phyloP scores from a whole-genome alignment of 1,139 yeast species.

The Groenewaldozyma auringiensis region DNA sequence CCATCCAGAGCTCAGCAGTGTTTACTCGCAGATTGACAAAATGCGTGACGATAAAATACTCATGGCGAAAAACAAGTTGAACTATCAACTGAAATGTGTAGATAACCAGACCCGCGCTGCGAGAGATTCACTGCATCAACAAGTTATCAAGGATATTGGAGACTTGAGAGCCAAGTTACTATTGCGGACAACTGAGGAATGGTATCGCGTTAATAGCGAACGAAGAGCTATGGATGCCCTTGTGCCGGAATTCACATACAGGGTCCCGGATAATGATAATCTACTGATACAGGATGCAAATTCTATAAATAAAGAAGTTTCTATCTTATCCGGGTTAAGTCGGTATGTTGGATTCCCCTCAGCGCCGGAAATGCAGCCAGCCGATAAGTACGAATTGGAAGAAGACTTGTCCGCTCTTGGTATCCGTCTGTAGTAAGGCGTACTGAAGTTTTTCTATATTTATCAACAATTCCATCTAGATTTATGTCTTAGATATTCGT shows the following conservation, averaged over 20 bases:
- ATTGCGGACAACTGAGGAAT: conserved; percentile 67
- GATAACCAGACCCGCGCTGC: conserved; percentile 74
- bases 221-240: conserved; percentile 75
- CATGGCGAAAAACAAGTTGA: conserved; percentile 59
- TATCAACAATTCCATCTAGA: neutral
- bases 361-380: conserved; percentile 45
- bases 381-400: conserved; percentile 31
- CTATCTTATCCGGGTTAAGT: conserved; percentile 49
- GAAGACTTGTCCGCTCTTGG: conserved; percentile 27
- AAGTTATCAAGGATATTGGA: conserved; percentile 59
- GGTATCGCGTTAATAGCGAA: conserved; percentile 92
- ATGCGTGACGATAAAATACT: conserved; percentile 62
- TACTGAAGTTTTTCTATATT: neutral
- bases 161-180: conserved; percentile 63
- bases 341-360: conserved; percentile 58
- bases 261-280: conserved; percentile 26
- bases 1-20: conserved; percentile 71
- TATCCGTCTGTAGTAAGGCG: conserved; percentile 8
- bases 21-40: conserved; percentile 63
- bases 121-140: conserved; percentile 78
- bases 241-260: conserved; percentile 42
- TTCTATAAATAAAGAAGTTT: conserved; percentile 48
- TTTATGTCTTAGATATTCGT: too few relatives aligned
- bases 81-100: conserved; percentile 68
- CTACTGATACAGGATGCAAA: conserved; percentile 49